Base-by-base conservation (phyloP, 2,329 filamentous ascomycete genomes). In the Aschersonia sp. region DNA sequence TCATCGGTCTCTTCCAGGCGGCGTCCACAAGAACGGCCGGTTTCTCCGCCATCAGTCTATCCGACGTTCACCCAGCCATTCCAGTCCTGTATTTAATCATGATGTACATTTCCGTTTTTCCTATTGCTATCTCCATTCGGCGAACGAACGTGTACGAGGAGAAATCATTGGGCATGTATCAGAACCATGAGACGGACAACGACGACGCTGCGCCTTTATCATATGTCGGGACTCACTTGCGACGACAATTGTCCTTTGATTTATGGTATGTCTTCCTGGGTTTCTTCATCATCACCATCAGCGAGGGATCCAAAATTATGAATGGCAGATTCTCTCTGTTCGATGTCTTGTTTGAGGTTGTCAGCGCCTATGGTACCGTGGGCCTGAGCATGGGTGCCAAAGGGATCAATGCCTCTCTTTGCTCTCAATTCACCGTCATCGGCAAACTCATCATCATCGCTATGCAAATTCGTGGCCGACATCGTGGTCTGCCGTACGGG, bases 31-130 rank as follows among this genome's bases (percentile, higher is more conserved):
- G 92, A 59, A 97, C 92, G 0, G 90, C 92, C 4, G 90, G 92
- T 0, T 95, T 95, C 58, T 74, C 84, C 1, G 85, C 84, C 32
- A 77, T 97, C 55, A 87, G 83, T 59, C 68, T 97, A 40, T 70
- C 84, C 2, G 67, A 76, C 0, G 70, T 98, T 2, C 89, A 97
- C 54, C 89, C 92, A 1, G 92, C 85, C 4, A 87, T 95, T 49
- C 89, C 95, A 58, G 87, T 94, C 11, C 87, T 88, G 30, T 97
- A 95, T 67, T 71, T 97, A 65, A 82, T 97, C 64, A 97, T 97
- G 92, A 97, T 97, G 92, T 97, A 97, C 65, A 95, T 97, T 52
- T 95, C 89, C 49, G 86, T 95, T 50, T 94, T 95, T 56, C 90
- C 90, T 5, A 94, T 97, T 56, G 90, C 92, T 60, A 97, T 97